These are phyloP conservation scores for Stephania cephalantha DNA, from an alignment of 164 flowering plant genomes.

Conservation along the genomic window DNA sequence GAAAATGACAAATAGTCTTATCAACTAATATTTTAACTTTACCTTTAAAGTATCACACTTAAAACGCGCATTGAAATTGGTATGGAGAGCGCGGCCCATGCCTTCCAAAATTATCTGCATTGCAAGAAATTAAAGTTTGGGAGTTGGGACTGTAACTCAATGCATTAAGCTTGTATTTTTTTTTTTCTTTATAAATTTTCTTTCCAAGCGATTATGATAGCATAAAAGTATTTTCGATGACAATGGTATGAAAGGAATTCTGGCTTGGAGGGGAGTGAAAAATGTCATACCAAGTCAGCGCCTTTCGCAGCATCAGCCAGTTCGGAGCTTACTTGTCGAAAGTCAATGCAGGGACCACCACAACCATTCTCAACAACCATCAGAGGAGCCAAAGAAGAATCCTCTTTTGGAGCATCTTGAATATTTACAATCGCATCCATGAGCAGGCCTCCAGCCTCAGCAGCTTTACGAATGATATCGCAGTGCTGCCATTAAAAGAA, in stretches of 20 bases:
- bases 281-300: constrained; percentile 81
- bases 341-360: constrained; percentile 96
- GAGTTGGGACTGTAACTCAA: neutral
- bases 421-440: constrained; percentile 83
- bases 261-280: neutral
- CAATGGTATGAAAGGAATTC: neutral
- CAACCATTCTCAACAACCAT: constrained; percentile 99
- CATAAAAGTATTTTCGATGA: neutral
- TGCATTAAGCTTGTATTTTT: neutral
- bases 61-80: constrained; percentile 88
- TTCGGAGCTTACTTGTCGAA: constrained; percentile 97
- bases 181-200: neutral
- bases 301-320: constrained; percentile 92
- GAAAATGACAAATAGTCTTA: neutral
- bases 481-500: constrained; percentile 59
- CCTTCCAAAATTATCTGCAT: constrained; percentile 92
- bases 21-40: neutral
- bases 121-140: neutral
- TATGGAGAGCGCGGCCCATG: constrained; percentile 96
- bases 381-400: constrained; percentile 53
- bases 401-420: constrained; percentile 43
- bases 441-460: constrained; percentile 90
- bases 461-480: constrained; percentile 90
- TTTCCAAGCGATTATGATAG: neutral
- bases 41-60: constrained; percentile 94